These are phyloP conservation scores for Quercus engelmannii DNA, from an alignment of 306 rosid genomes.

Conservation along the genomic window DNA sequence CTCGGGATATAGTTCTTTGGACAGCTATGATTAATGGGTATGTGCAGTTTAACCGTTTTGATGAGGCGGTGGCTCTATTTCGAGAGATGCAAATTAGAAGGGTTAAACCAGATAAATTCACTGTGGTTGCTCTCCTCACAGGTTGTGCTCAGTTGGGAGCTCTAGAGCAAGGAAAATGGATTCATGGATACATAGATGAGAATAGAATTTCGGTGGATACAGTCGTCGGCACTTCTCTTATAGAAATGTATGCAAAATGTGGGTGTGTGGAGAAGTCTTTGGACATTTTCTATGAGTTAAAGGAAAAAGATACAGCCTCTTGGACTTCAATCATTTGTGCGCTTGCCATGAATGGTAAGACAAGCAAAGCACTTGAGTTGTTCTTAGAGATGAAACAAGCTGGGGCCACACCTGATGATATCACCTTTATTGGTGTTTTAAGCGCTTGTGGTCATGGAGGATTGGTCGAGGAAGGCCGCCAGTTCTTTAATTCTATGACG, in stretches of 20 bases:
- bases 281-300: constrained; percentile 26
- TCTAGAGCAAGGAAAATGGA: constrained; percentile 43
- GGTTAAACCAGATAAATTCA: constrained; percentile 35
- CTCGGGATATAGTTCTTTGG: constrained; percentile 42
- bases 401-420: constrained; percentile 38
- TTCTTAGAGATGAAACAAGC: constrained; percentile 29
- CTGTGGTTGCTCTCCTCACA: constrained; percentile 34
- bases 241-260: constrained; percentile 44
- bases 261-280: constrained; percentile 30
- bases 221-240: constrained; percentile 33
- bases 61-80: constrained; percentile 35
- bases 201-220: constrained; percentile 29
- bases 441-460: constrained; percentile 43
- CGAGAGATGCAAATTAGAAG: constrained; percentile 32
- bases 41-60: constrained; percentile 29
- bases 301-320: constrained; percentile 35
- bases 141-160: constrained; percentile 46
- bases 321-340: constrained; percentile 45
- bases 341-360: constrained; percentile 40
- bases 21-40: constrained; percentile 47
- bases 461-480: constrained; percentile 31
- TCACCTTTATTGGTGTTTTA: constrained; percentile 37
- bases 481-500: constrained; percentile 21
- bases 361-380: constrained; percentile 29
- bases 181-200: constrained; percentile 28